Base-by-base conservation (phyloP, 2,329 filamentous ascomycete species). In the Ambrosiella xylebori region DNA sequence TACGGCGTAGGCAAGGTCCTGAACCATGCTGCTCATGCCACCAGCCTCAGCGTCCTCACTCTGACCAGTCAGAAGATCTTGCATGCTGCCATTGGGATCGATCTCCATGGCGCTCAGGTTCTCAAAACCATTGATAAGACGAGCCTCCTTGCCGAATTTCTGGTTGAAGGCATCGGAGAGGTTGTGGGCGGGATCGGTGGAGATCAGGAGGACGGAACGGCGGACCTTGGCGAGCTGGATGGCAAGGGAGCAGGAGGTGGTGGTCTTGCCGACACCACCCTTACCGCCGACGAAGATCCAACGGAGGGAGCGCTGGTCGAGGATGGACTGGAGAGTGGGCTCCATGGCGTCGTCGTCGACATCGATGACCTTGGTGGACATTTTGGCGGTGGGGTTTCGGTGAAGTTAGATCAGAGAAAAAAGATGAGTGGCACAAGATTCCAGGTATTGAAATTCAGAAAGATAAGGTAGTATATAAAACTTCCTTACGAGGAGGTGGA, bases 241-340 rank as follows among this genome's bases (percentile, higher is more conserved):
- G 63, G 93, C 93, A 63, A 98, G 85, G 8, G 91, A 96, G 74
- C 93, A 98, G 7, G 91, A 97, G 13, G 93, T 98, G n/a, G 93
- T 98, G 36, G 93, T 98, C 77, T 98, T 98, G 70, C 93, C 93
- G 51, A 98, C 93, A 69, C 93, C 93, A 67, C 93, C 93, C 74
- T 98, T 98, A 64, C 93, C 93, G 66, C 93, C 93, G 61, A 98
- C 93, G 67, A 98, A 98, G 73, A 98, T 95, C 93, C 93, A 98
- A 69, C 93, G 88, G 58, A 98, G 83, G 39, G 87, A 85, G 71
- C 89, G 88, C 72, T 98, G 93, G 75, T 95, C 88, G 66, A 98
- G 82, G 68, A 98, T 89, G 63, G 87, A 86, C 74, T 96, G 87
- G 67, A 98, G 86, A 56, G 87, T 88, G 53, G 93, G 90, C 75